Base-by-base conservation (phyloP, 2,329 filamentous ascomycete species). In the Hortaea sp. region DNA sequence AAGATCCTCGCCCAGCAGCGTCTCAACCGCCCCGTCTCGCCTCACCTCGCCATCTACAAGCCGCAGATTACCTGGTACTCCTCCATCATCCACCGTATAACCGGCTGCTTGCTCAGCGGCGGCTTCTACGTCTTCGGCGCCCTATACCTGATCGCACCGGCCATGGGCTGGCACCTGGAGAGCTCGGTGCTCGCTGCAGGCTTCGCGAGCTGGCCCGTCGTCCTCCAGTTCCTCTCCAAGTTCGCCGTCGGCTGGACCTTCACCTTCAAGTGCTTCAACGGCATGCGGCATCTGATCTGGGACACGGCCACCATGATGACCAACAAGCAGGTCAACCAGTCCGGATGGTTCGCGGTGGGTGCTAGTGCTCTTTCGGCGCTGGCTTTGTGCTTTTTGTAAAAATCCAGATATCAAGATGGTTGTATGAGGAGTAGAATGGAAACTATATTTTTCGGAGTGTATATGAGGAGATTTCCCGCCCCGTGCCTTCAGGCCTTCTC, bases 21-120 rank as follows among this genome's bases (percentile, higher is more conserved):
- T 60, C 76, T 83, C 46, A 69, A 76, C 62, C 89, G 89, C 44
- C 89, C 89, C 63, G 76, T 95, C 59, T 77, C 87, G 40, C 89
- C 89, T 46, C 88, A 95, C 65, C 79, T 95, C 53, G 66, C 71
- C 62, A 89, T 94, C 77, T 95, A 95, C 81, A 77, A 80, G 66
- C 78, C 84, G 49, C 81, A 87, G 68, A 85, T 95, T 70, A 92
- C 87, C 58, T 95, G 82, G 83, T 82, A 86, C 67, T 75, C 76
- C 57, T 82, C 81, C 57, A 80, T 74, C 48, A 76, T 86, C 69
- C 85, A 88, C 73, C 88, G 89, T 61, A 80, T 95, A 71, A 90
- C 87, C n/a, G 89, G 87, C 60, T 70, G 76, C 62, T 67, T 75
- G 49, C 76, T 94, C 56, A 82, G 81, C 49, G 85, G 83, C 53